Percentiles rank a stretch among this genome's conserved stretches.
These are phyloP conservation scores for Annona cherimola DNA, from an alignment of 164 flowering plant genomes.

Conservation along the genomic window DNA sequence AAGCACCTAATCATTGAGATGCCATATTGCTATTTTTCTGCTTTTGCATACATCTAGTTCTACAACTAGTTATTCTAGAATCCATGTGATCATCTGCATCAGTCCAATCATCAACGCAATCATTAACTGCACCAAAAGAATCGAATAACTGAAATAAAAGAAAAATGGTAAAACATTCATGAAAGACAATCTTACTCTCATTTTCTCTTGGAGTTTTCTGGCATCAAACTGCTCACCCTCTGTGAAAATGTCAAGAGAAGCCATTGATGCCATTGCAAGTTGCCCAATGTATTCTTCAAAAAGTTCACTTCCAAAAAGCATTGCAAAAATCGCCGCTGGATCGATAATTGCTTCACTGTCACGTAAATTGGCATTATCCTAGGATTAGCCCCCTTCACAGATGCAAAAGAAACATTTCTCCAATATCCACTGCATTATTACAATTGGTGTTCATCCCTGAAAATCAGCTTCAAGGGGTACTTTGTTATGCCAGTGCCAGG, in stretches of 20 bases:
- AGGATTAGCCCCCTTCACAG: not conserved
- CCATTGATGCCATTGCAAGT: slow-evolving; percentile 99
- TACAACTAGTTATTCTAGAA: no score
- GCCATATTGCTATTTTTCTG: no score
- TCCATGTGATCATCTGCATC: no score
- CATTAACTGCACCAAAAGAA: no score
- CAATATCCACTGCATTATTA: not conserved
- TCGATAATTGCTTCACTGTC: slow-evolving; percentile 88
- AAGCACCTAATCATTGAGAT: no score
- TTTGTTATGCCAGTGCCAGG: not conserved
- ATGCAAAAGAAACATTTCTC: not conserved
- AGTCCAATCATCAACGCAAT: no score
- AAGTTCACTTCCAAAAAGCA: slow-evolving; percentile 99
- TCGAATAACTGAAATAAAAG: not conserved
- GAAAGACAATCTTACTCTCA: slow-evolving; percentile 53
- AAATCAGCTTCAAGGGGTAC: not conserved
- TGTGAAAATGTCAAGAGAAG: slow-evolving; percentile 83
- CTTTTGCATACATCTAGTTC: no score
- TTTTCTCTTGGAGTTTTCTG: slow-evolving; percentile 85
- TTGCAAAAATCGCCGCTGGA: slow-evolving; percentile 97
- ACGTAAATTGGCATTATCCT: not conserved
- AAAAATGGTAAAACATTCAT: slow-evolving; percentile 1
- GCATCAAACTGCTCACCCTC: slow-evolving; percentile 86
- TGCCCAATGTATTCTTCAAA: slow-evolving; percentile 99
- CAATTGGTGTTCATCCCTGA: not conserved